phyloP scores from a whole-genome alignment of 208 protist genomes.

The Pavlovales sp. region DNA sequence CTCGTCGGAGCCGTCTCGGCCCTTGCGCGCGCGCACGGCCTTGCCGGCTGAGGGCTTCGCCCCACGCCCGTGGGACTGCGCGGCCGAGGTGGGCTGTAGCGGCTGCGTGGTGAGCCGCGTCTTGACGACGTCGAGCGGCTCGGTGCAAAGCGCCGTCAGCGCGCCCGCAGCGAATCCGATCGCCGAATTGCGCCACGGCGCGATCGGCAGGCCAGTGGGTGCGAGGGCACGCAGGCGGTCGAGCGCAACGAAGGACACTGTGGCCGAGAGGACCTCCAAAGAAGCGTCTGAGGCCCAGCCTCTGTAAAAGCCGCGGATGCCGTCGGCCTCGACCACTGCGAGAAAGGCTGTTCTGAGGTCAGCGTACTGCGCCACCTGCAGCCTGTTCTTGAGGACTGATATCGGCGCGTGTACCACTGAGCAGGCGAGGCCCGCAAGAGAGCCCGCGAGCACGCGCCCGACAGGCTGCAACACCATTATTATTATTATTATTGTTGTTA shows the following conservation, averaged over 20 bases:
- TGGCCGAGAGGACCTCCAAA: background rate
- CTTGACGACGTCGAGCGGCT: conserved; percentile 5
- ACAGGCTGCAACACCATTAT: too few species aligned
- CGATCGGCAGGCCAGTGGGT: background rate
- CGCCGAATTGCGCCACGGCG: background rate
- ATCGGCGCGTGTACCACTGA: background rate
- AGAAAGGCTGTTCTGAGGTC: background rate
- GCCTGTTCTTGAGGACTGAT: background rate
- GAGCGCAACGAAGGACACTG: background rate
- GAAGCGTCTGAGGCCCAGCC: background rate
- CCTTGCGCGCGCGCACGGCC: too few species aligned
- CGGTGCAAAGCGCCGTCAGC: background rate
- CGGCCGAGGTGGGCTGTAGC: too few species aligned
- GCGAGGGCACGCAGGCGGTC: conserved; percentile 1
- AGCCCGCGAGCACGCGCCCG: background rate
- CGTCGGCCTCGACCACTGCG: background rate
- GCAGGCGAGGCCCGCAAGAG: background rate
- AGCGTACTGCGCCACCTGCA: background rate
- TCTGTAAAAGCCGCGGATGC: background rate
- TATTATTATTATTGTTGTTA: too few species aligned
- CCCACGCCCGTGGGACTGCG: too few species aligned
- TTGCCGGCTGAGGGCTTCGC: too few species aligned
- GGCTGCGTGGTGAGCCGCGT: conserved; percentile 2
- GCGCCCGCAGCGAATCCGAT: background rate
- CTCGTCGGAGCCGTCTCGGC: background rate